Evolutionary conservation across 805 yeast genomes (phyloP).

Genomic region (Soucietia sequanensis): DNA sequence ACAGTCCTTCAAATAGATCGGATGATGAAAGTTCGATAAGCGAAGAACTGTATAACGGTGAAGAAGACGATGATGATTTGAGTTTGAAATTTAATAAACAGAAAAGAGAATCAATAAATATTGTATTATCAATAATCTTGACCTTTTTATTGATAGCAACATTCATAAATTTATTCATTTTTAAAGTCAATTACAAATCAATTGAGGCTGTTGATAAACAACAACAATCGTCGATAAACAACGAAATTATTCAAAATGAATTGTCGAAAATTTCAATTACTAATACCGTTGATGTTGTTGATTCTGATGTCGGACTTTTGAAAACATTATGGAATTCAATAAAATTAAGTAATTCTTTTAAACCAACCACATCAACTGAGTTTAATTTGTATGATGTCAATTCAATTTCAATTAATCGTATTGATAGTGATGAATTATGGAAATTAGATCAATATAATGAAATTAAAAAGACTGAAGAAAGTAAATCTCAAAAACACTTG

Average conservation of each 20-base stretch:
- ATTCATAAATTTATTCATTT: neutral
- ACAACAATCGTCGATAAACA: neutral
- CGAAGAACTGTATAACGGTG: neutral
- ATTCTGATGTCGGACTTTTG: neutral
- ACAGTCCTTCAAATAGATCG: neutral
- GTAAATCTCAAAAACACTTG: neutral
- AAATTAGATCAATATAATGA: constrained; percentile 6
- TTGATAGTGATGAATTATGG: constrained; percentile 2
- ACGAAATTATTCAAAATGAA: neutral
- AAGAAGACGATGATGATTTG: neutral
- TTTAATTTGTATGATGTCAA: constrained; percentile 5
- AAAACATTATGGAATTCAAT: neutral
- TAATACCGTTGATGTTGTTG: neutral
- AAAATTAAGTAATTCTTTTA: neutral
- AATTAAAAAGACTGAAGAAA: neutral
- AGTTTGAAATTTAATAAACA: neutral
- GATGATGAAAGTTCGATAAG: neutral
- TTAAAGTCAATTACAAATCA: neutral
- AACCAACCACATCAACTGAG: constrained; percentile 3
- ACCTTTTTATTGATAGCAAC: neutral
- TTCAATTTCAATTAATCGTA: constrained; percentile 2
- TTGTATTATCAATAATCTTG: neutral
- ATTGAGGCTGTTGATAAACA: no score
- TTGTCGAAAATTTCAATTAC: neutral
- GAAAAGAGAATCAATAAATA: neutral